Evolutionary conservation across 2,329 filamentous ascomycete species (phyloP).

Genomic region (Cladophialophora exuberans): DNA sequence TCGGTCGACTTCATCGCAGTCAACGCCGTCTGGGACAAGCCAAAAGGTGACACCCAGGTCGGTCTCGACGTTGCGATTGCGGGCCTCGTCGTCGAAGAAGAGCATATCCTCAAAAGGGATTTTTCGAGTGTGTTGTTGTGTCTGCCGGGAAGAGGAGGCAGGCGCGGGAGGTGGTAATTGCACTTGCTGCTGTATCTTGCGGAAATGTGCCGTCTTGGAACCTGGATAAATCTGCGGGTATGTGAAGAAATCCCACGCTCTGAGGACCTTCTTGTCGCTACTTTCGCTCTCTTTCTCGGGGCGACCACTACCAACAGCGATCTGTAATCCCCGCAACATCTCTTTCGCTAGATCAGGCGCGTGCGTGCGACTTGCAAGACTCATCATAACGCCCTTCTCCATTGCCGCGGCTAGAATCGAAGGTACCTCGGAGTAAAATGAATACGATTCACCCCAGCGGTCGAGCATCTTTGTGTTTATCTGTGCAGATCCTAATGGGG

Average conservation of each 20-base stretch:
- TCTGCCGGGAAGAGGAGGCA: not conserved
- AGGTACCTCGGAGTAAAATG: conserved; percentile 73
- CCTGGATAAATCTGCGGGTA: conserved; percentile 69
- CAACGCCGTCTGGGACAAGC: conserved; percentile 78
- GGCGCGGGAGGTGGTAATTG: not conserved
- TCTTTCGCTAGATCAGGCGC: conserved; percentile 79
- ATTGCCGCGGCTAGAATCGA: conserved; percentile 66
- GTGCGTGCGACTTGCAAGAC: conserved; percentile 77
- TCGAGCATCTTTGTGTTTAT: conserved; percentile 29
- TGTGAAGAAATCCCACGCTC: conserved; percentile 58
- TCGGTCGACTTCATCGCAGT: conserved; percentile 73
- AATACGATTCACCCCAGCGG: conserved; percentile 65
- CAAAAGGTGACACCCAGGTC: conserved; percentile 81
- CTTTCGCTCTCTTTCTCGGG: conserved; percentile 40
- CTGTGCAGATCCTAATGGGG: conserved; percentile 46
- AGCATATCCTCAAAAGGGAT: conserved; percentile 82
- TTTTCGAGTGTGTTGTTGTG: conserved; percentile 40
- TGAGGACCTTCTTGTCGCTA: conserved; percentile 65
- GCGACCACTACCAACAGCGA: conserved; percentile 52
- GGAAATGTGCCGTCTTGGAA: conserved; percentile 84
- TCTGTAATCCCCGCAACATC: conserved; percentile 74
- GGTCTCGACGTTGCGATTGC: conserved; percentile 79
- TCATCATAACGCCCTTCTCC: conserved; percentile 61
- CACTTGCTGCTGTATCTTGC: conserved; percentile 64
- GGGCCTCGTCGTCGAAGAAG: conserved; percentile 90